Base-by-base conservation (phyloP, 148 eudicot genomes). In the Chenopodium berlandieri region DNA sequence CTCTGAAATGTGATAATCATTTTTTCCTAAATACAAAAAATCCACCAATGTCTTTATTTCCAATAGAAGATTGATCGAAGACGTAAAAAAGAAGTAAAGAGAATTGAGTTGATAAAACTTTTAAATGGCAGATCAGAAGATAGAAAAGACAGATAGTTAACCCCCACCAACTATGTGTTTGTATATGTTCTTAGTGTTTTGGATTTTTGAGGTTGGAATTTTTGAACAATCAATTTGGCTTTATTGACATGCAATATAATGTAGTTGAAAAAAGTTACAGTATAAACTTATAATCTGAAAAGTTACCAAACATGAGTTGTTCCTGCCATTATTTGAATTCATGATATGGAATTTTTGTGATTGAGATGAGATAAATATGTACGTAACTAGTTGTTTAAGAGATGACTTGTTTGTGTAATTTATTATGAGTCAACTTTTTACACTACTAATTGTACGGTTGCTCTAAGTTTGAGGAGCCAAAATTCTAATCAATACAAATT, bases 31-130 rank as follows among this genome's bases (percentile, higher is more conserved):
- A 75, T 30, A 31, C 20, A 68, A 68, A 82, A 65, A 52, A 68
- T 52, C 67, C 31, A 81, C 65, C 72, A 74, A 69, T 44, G 20
- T 56, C 58, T 65, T 47, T 46, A 30, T 65, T 79, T 23, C 12
- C 13, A 17, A 27, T 67, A 66, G 66, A 67, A 75, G 76, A 83
- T 75, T 71, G 68, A 79, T 75, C 76, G 68, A 79, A 79, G 73
- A 75, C 83, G 82, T 84, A 73, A 25, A 69, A 69, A 17, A 79
- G 76, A 84, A 84, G 86, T 80, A 84, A 84, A 56, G 54, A 73
- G 4, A 13, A 52, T 62, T 5, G 2, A 34, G 46, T 68, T 30
- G 27, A 30, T 40, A 5, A 50, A 68, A 31, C 67, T 64, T 71
- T 82, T 23, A 22, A 9, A 22, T 27, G 56, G 60, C 70, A 68